Evolutionary conservation across 1,139 yeast species (phyloP), one percentile per base, ranked within the genome.

Genomic region (Taphrina flavorubra): DNA sequence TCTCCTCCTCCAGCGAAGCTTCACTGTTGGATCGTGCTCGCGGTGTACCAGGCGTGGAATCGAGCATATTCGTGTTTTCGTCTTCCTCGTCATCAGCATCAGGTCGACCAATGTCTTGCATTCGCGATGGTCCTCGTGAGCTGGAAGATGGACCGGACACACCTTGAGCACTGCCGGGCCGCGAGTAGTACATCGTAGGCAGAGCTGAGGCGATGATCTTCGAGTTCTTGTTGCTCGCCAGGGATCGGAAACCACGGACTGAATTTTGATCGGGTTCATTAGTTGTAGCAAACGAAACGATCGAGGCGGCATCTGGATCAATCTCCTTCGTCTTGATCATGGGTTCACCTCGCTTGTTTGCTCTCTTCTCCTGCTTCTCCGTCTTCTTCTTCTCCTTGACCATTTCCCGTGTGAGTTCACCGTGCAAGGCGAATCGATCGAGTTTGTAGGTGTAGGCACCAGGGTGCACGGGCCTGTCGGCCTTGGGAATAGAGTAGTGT

Each of bases 361-460:
- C 67, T 34, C 56, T 63, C 56, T 63, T 63, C 55, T 53, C 67
- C n/a, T 34, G 56, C 47, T 55, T 63, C 44, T 63, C 67, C 20
- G 59, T 46, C 67, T 55, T 63, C 61, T 63, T 63, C 61, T 63
- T 63, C 61, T 63, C 61, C 55, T 55, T 63, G 36, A 53, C 46
- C 67, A 63, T 63, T 16, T 31, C 42, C 18, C 51, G 16, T 13
- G 67, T 63, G 42, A 63, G 46, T 44, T 63, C 67, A 13, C 67
- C 67, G 25, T 63, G 67, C 11, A 63, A 61, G 34, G 59, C 67
- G 47, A 63, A 63, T 13, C 67, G 60, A 20, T 63, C 67, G 55
- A 63, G 53, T 40, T 63, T 63, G 67, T 63, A 63, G 14, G 67
- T 57, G 56, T 63, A 63, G 25, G 67, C 67, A 16, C 55, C 61